Base-by-base conservation (phyloP, 106 monocot genomes). In the Allium sativum region DNA sequence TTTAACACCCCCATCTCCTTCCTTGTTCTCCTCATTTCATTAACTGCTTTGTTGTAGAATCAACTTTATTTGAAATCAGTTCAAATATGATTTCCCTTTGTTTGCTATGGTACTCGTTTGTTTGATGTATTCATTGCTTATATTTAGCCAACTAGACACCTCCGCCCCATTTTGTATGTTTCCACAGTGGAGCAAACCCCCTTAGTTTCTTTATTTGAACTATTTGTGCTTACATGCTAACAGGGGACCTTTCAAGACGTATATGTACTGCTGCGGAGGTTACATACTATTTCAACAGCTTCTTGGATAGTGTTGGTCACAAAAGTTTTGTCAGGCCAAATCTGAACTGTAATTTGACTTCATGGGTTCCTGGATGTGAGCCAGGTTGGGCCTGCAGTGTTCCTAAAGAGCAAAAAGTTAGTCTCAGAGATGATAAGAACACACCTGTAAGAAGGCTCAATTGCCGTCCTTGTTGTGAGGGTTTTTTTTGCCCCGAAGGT, bases 401-500 rank as follows among this genome's bases (percentile, higher is more conserved):
- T 68, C 48, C 63, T 15, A 40, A 45, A 53, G 31, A 61, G 15
- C 17, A 41, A 50, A 47, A 75, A 52, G 58, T 65, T 69, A 42
- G 65, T 43, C 61, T 73, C 12, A 21, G 44, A 16, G 56, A 68
- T 47, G 10, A 45, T 41, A 55, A 21, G 18, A 63, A 12, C 12
- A 21, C 70, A 1, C 87, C 82, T 40, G 12, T 48, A 1, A 79
- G 87, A 71, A 70, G 53, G n/a, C 11, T 10, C 12, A 70, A 58
- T 31, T 82, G 82, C 48, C 41, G 66, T 60, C 74, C 82, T 61
- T 87, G 87, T 65, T 87, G 87, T 69, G 71, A 58, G 56, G 87
- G 87, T 7, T 87, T 87, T 71, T 82, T 87, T 68, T 87, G 82
- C 48, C 87, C 87, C 53, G 72, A 60, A 48, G 87, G 87, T n/a